A percentile compares a stretch with the other conserved stretches of the same genome.
These are phyloP conservation scores for Aegilops sharonensis DNA, from an alignment of 176 grass and related monocot genomes.

Conservation along the genomic window DNA sequence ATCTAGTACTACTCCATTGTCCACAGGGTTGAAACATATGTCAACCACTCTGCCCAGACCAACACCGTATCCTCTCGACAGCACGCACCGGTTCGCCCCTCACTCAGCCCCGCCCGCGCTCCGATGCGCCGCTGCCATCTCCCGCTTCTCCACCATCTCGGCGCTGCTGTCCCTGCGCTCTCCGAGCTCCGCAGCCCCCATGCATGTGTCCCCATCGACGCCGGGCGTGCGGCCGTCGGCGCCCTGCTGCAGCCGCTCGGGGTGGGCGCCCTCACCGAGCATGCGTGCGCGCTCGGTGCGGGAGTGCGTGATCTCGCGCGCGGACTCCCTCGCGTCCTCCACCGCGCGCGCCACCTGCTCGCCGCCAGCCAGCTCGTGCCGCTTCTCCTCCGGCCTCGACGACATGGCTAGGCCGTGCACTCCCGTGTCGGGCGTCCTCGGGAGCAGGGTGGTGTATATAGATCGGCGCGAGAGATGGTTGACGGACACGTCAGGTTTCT, in stretches of 20 bases:
- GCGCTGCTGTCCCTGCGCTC: too few species aligned
- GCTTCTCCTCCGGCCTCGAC: not conserved
- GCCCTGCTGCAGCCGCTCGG: not conserved
- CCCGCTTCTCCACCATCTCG: too few species aligned
- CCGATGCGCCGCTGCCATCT: too few species aligned
- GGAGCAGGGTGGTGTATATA: not conserved
- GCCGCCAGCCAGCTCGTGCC: not conserved
- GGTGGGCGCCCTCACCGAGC: not conserved
- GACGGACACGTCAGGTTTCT: not conserved
- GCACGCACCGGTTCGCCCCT: too few species aligned
- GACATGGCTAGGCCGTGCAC: not conserved
- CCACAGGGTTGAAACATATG: too few species aligned
- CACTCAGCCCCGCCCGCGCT: too few species aligned
- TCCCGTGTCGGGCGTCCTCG: not conserved
- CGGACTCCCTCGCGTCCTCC: too few species aligned
- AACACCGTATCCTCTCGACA: too few species aligned
- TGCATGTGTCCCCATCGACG: slow-evolving; percentile 16
- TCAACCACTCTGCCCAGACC: too few species aligned
- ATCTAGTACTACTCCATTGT: too few species aligned
- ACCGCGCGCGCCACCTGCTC: not conserved
- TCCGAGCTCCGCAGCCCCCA: not conserved
- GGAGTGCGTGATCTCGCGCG: slow-evolving; percentile 39
- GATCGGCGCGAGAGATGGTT: not conserved
- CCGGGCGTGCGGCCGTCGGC: not conserved
- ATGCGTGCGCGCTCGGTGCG: slow-evolving; percentile 22